phyloP scores from a whole-genome alignment of 305 asterid species.

The Petunia hybrid region DNA sequence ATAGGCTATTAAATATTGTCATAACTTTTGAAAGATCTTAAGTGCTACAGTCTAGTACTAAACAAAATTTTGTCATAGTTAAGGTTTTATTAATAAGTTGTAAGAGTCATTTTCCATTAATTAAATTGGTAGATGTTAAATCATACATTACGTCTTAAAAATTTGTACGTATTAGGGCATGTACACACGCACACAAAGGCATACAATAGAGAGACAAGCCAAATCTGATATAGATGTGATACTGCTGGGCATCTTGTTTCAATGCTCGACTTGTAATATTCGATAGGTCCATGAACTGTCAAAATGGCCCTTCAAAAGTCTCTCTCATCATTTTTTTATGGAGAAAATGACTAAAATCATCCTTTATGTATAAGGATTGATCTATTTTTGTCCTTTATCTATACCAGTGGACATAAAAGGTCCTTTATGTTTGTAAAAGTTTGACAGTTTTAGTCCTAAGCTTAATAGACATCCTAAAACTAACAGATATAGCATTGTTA shows the following conservation, averaged over 20 bases:
- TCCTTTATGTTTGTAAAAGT: too few relatives aligned
- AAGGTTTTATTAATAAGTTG: neutral
- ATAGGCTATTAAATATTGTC: too few relatives aligned
- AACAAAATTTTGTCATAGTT: too few relatives aligned
- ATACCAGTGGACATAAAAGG: too few relatives aligned
- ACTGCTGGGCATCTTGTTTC: slow-evolving; percentile 42
- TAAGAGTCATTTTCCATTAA: neutral
- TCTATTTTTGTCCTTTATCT: too few relatives aligned
- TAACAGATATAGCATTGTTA: too few relatives aligned
- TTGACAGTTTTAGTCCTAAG: too few relatives aligned
- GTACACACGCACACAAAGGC: slow-evolving; percentile 42
- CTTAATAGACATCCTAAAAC: too few relatives aligned
- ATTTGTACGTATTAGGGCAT: slow-evolving; percentile 38
- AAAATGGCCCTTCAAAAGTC: slow-evolving; percentile 41
- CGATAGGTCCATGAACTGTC: slow-evolving; percentile 32
- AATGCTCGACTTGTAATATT: slow-evolving; percentile 42
- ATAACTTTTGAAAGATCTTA: too few relatives aligned
- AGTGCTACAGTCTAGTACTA: too few relatives aligned
- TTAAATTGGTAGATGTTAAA: neutral
- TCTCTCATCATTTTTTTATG: slow-evolving; percentile 38
- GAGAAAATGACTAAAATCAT: too few relatives aligned
- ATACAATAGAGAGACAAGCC: neutral
- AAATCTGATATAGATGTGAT: slow-evolving; percentile 46
- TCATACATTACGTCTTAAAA: slow-evolving; percentile 28
- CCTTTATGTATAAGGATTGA: too few relatives aligned